Percentiles rank a stretch among this genome's conserved stretches.
phyloP scores from a whole-genome alignment of 2,329 filamentous ascomycete species.

The Calycina herbarum region DNA sequence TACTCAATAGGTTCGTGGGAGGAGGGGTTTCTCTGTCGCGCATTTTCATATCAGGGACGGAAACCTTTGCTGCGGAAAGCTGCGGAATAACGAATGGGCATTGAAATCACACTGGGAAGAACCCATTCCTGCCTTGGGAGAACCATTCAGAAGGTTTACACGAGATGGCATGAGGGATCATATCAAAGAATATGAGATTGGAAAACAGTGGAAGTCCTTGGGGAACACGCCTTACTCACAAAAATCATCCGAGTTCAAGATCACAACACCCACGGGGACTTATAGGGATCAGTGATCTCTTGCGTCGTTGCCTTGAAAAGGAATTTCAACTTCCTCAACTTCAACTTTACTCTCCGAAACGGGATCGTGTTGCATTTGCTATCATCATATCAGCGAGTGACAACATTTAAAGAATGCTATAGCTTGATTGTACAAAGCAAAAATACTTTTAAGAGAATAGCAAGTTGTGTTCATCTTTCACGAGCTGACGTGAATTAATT shows the following conservation, averaged over 20 bases:
- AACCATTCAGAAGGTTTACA: not conserved
- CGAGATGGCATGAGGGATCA: not conserved
- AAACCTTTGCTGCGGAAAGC: not conserved
- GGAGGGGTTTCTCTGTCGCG: not conserved
- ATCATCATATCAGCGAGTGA: too few species aligned
- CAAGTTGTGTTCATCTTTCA: too few species aligned
- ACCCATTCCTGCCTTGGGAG: not conserved
- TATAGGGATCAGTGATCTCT: not conserved
- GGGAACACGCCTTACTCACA: not conserved
- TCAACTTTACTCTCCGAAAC: not conserved
- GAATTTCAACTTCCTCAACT: not conserved
- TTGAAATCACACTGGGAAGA: not conserved
- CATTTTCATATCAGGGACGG: not conserved
- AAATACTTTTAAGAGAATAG: too few species aligned
- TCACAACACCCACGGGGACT: not conserved
- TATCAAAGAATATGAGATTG: not conserved
- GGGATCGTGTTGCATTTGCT: not conserved
- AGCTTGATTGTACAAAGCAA: too few species aligned
- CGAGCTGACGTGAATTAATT: too few species aligned
- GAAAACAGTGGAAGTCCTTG: not conserved
- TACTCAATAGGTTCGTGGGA: not conserved
- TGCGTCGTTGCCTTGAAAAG: constrained; percentile 1
- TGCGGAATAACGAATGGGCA: not conserved
- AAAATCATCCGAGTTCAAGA: not conserved
- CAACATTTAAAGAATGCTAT: too few species aligned